These are phyloP conservation scores for Mimosa bimucronata DNA, from an alignment of 306 rosid species.

Conservation along the genomic window DNA sequence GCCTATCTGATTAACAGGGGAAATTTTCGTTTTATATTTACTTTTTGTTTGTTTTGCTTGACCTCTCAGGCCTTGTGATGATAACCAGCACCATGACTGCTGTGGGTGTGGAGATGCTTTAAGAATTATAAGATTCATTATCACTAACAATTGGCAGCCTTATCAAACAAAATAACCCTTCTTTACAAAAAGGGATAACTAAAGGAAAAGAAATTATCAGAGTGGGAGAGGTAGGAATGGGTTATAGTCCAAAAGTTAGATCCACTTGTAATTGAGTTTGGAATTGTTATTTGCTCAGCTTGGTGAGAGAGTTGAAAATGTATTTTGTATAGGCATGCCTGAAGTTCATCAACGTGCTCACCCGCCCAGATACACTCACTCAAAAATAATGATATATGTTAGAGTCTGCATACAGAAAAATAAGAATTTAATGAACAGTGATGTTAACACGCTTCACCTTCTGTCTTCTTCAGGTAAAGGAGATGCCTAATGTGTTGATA, in stretches of 20 bases:
- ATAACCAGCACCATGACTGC: conserved; percentile 14
- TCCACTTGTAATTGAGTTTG: conserved; percentile 1
- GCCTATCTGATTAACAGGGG: background rate
- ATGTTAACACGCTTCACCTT: conserved; percentile 29
- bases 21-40: background rate
- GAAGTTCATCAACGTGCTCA: background rate
- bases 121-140: background rate
- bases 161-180: conserved; percentile 4
- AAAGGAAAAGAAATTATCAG: background rate
- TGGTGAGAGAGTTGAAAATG: conserved; percentile 30
- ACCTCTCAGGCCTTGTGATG: background rate
- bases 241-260: conserved; percentile 18
- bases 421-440: conserved; percentile 9
- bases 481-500: conserved; percentile 99
- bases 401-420: conserved; percentile 13
- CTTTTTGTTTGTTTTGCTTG: background rate
- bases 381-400: background rate
- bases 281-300: background rate
- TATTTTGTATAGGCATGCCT: conserved; percentile 2
- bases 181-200: background rate
- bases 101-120: conserved; percentile 23
- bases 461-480: conserved; percentile 80
- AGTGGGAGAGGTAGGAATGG: background rate
- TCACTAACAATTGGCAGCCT: background rate
- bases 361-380: background rate